Evolutionary conservation across 116 monocot genomes (phyloP), one percentile per base, ranked within the genome.

Genomic region (Posidonia oceanica): DNA sequence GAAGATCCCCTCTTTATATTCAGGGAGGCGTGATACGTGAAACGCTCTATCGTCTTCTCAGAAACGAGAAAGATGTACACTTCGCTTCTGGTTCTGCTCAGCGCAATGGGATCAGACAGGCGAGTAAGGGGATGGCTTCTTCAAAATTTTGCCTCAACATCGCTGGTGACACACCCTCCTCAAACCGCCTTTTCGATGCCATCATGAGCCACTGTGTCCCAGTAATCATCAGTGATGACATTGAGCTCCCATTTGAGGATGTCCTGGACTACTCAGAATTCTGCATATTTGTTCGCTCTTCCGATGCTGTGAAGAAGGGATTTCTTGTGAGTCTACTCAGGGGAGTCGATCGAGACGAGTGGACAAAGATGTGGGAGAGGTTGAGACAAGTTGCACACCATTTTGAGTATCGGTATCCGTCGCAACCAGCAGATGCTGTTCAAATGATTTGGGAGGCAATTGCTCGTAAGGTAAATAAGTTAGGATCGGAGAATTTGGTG

Each of bases 401-500:
- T 71, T 97, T 91, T 59, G 92, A 91, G 76, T 97, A 82, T 71
- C 80, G 80, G 56, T 85, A 73, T 54, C 97, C 89, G 4, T 87
- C 91, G 3, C 77, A 66, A 56, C 59, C 76, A 17, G 87, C 69
- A 13, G 97, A 92, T 77, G 83, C 97, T 3, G 92, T 91, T 39
- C 87, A 89, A 75, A 97, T 92, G 91, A 89, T 92, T n/a, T 97
- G 92, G 97, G 72, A 82, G 41, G 89, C 81, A 16, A 80, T 87
- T 11, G 81, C 81, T 38, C 78, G 79, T 10, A 97, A 89, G 59
- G 57, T 83, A 53, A 62, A 78, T 5, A 54, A 54, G 36, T 16
- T 54, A 54, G 54, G 54, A 7, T 38, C 54, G 20, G 56, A 82
- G 37, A 68, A 54, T 40, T 72, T 94, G 62, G 68, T 76, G 51